These are phyloP conservation scores for Tetrahymena thermophila DNA, from an alignment of 73 alveolate species.

Conservation along the genomic window DNA sequence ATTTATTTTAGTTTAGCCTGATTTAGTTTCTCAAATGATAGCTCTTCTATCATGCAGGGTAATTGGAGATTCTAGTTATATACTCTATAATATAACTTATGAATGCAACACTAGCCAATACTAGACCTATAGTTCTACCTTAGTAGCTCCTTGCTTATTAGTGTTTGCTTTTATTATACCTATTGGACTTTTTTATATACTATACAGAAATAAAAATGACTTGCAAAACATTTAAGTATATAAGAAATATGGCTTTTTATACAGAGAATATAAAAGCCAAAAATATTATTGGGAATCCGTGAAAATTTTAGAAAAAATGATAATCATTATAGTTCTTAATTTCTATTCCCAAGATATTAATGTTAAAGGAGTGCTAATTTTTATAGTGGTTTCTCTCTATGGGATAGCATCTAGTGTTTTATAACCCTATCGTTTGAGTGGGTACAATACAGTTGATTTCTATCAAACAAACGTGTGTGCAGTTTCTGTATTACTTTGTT, in stretches of 20 bases:
- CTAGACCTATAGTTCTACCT: not conserved
- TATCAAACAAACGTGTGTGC: not conserved
- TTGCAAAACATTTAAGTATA: not conserved
- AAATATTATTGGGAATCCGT: conserved; percentile 29
- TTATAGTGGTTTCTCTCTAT: not conserved
- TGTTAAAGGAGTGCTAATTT: not conserved
- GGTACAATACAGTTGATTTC: not conserved
- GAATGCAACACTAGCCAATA: conserved; percentile 5
- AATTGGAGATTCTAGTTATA: not conserved
- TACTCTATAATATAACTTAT: not conserved
- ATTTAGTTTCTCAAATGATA: not conserved
- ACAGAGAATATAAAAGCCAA: not conserved
- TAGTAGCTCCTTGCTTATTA: conserved; percentile 11
- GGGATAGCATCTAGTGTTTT: not conserved
- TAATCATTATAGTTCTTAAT: not conserved
- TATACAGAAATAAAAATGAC: not conserved
- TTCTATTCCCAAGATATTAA: not conserved
- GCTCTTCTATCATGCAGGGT: conserved; percentile 6
- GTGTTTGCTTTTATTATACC: conserved; percentile 16
- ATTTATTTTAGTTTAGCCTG: not conserved
- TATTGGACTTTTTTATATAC: not conserved
- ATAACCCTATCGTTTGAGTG: not conserved
- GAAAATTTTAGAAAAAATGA: not conserved
- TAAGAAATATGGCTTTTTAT: conserved; percentile 23
- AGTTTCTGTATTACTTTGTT: not conserved